These are phyloP conservation scores for Aspergillus brasiliensis DNA, from an alignment of 2,329 filamentous ascomycete species.

Conservation along the genomic window DNA sequence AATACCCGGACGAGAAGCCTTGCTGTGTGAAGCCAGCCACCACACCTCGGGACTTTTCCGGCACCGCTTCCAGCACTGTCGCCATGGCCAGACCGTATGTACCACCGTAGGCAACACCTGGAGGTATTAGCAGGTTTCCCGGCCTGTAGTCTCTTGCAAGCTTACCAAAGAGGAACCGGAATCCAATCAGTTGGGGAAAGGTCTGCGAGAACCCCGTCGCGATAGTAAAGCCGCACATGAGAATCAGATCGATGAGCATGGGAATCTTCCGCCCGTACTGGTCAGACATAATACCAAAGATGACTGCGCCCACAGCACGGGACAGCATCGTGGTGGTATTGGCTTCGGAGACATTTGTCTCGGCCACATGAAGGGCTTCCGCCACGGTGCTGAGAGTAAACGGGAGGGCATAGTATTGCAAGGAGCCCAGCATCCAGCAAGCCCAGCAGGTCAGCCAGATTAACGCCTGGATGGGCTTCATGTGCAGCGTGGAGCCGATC, in stretches of 20 bases:
- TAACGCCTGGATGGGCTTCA: background rate
- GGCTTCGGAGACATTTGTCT: background rate
- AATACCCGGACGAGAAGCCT: background rate
- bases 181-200: background rate
- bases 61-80: background rate
- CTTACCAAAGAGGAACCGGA: background rate
- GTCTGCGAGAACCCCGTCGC: background rate
- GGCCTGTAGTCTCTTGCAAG: too few relatives aligned
- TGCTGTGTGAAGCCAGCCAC: background rate
- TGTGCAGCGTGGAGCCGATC: background rate
- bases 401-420: background rate
- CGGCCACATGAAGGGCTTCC: background rate
- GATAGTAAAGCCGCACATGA: background rate
- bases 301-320: background rate
- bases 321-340: background rate
- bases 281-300: background rate
- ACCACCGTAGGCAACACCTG: background rate
- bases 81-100: background rate
- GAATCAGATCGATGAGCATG: background rate
- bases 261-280: conserved; percentile 3
- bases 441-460: conserved; percentile 1
- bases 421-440: background rate
- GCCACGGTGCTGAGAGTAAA: background rate
- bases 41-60: background rate
- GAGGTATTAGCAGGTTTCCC: background rate